Evolutionary conservation across 306 rosid genomes (phyloP).

Genomic region (Dicorynia guianensis): DNA sequence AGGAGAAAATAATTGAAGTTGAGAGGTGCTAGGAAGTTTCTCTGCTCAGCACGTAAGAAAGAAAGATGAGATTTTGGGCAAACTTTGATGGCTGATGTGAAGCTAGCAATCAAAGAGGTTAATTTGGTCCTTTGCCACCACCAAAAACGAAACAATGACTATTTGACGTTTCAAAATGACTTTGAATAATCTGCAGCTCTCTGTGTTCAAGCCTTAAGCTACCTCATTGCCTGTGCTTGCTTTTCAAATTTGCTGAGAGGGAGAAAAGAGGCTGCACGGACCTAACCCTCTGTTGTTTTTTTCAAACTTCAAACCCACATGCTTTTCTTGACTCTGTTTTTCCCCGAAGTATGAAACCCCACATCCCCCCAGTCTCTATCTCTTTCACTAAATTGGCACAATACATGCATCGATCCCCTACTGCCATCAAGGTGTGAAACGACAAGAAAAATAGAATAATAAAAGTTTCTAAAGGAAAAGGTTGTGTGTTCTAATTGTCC

Average conservation of each 20-base stretch:
- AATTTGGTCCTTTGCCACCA: slow-evolving; percentile 24
- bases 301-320: slow-evolving; percentile 65
- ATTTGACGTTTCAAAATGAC: slow-evolving; percentile 49
- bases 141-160: slow-evolving; percentile 21
- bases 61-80: slow-evolving; percentile 35
- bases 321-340: slow-evolving; percentile 40
- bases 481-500: background rate
- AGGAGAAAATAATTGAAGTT: slow-evolving; percentile 7
- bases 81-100: slow-evolving; percentile 19
- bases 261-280: slow-evolving; percentile 56
- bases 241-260: slow-evolving; percentile 25
- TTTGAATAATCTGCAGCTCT: slow-evolving; percentile 44
- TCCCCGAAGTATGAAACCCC: slow-evolving; percentile 1
- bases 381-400: background rate
- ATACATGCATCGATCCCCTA: slow-evolving; percentile 19
- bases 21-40: slow-evolving; percentile 27
- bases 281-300: slow-evolving; percentile 37
- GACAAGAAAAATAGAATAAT: background rate
- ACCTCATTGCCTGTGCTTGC: background rate
- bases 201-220: no score
- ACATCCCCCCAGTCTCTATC: no score
- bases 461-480: no score
- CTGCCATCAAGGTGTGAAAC: background rate
- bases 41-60: slow-evolving; percentile 35
- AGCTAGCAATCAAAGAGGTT: slow-evolving; percentile 30